Evolutionary conservation across 495 filamentous ascomycete species (phyloP).

Genomic region (Neurospora discreta): DNA sequence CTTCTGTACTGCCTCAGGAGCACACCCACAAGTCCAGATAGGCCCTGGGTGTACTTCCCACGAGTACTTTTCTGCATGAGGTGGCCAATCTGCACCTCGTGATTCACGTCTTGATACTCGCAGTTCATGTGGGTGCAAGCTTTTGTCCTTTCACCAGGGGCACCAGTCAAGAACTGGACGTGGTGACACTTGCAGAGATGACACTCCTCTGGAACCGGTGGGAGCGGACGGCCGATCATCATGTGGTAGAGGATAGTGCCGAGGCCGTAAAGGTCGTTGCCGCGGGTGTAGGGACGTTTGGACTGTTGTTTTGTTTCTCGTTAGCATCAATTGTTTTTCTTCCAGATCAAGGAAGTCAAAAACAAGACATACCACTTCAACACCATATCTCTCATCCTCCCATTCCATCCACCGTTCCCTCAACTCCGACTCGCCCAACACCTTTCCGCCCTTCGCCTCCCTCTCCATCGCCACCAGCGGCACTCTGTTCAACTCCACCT

Average conservation of each 20-base stretch:
- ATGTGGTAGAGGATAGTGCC: conserved; percentile 27
- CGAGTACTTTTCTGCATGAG: background rate
- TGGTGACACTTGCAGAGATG: conserved; percentile 12
- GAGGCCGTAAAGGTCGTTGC: conserved; percentile 25
- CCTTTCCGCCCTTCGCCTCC: background rate
- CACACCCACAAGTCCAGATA: conserved; percentile 12
- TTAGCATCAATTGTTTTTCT: background rate
- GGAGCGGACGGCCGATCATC: conserved; percentile 22
- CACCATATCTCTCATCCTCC: background rate
- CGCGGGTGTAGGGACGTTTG: conserved; percentile 17
- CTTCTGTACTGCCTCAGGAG: conserved; percentile 15
- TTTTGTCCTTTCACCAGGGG: background rate
- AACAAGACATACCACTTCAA: conserved; percentile 1
- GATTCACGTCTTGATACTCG: conserved; percentile 15
- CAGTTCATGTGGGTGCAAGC: background rate
- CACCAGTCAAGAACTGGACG: background rate
- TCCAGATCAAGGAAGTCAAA: background rate
- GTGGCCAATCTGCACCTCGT: conserved; percentile 4
- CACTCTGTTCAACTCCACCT: conserved; percentile 6
- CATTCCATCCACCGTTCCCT: conserved; percentile 2
- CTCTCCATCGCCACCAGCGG: conserved; percentile 5
- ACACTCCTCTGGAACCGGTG: conserved; percentile 17
- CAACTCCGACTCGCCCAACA: background rate
- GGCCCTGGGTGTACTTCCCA: conserved; percentile 9
- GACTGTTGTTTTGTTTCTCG: conserved; percentile 1